Evolutionary conservation across 176 grass and related monocot genomes (phyloP).

Genomic region (Musa troglodytarum): DNA sequence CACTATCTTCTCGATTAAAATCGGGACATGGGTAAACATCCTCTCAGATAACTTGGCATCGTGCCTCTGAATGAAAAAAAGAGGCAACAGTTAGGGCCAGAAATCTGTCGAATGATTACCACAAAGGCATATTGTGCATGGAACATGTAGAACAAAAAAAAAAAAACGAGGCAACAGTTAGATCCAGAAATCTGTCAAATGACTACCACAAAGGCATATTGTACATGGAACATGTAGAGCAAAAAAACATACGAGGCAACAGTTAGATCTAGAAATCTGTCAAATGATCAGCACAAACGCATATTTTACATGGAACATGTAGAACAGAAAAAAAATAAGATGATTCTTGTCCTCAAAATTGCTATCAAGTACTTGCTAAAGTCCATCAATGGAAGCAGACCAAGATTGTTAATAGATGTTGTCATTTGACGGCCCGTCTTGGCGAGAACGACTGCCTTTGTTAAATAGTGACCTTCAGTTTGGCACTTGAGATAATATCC

Average conservation of each 20-base stretch:
- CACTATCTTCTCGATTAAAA: not conserved
- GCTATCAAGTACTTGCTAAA: not conserved
- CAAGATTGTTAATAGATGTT: not conserved
- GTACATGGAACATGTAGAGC: not conserved
- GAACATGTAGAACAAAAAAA: not conserved
- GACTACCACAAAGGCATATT: not conserved
- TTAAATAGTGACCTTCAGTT: not conserved
- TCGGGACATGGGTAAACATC: not conserved
- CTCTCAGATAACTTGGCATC: not conserved
- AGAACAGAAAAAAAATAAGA: not conserved
- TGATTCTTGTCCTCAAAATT: not conserved
- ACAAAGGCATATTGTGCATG: not conserved
- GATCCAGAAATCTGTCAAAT: not conserved
- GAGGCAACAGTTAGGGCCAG: not conserved
- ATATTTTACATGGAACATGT: not conserved
- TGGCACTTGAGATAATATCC: not conserved
- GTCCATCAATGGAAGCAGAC: not conserved
- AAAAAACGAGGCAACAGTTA: not conserved
- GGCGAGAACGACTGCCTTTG: not conserved
- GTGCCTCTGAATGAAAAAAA: not conserved
- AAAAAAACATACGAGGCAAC: not conserved
- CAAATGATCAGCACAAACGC: not conserved
- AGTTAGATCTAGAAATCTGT: constrained; percentile 1
- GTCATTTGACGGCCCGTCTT: not conserved
- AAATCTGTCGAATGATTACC: not conserved